Conservation (phyloP, 1,284 basidiomycete genomes). For the Sparassis latifolia region DNA sequence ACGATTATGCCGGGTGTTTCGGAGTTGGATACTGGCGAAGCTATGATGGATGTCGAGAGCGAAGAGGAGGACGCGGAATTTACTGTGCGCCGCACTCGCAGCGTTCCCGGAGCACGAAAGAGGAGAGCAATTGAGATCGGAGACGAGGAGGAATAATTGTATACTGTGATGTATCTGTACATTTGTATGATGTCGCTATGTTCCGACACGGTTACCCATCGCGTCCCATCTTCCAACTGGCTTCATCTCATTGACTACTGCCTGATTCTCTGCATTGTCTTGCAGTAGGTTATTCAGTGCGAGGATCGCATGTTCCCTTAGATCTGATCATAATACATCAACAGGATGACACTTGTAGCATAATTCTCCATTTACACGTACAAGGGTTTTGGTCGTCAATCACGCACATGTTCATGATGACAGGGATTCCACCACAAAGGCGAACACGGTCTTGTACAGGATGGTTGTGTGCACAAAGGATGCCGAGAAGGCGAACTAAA, state of each 20-base stretch:
- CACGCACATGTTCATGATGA: slow-evolving; percentile 82
- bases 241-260: slow-evolving; percentile 66
- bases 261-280: slow-evolving; percentile 74
- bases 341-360: not conserved
- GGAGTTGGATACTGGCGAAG: slow-evolving; percentile 32
- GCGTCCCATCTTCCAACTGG: slow-evolving; percentile 55
- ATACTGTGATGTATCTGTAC: not conserved
- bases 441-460: slow-evolving; percentile 70
- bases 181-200: not conserved
- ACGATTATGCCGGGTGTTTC: slow-evolving; percentile 24
- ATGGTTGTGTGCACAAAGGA: slow-evolving; percentile 58
- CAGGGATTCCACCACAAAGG: slow-evolving; percentile 62
- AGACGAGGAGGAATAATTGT: slow-evolving; percentile 43
- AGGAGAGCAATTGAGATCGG: slow-evolving; percentile 52
- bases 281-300: slow-evolving; percentile 73
- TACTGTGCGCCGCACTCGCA: slow-evolving; percentile 47
- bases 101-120: slow-evolving; percentile 42
- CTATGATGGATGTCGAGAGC: slow-evolving; percentile 69
- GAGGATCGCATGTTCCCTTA: slow-evolving; percentile 87
- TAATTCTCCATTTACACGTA: slow-evolving; percentile 34
- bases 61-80: slow-evolving; percentile 67
- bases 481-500: slow-evolving; percentile 74
- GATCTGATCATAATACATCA: slow-evolving; percentile 40
- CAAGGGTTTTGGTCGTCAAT: slow-evolving; percentile 88
- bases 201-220: slow-evolving; percentile 24